Conservation (phyloP, 1,139 yeast genomes). For the Debaryomyces singareniensis region DNA sequence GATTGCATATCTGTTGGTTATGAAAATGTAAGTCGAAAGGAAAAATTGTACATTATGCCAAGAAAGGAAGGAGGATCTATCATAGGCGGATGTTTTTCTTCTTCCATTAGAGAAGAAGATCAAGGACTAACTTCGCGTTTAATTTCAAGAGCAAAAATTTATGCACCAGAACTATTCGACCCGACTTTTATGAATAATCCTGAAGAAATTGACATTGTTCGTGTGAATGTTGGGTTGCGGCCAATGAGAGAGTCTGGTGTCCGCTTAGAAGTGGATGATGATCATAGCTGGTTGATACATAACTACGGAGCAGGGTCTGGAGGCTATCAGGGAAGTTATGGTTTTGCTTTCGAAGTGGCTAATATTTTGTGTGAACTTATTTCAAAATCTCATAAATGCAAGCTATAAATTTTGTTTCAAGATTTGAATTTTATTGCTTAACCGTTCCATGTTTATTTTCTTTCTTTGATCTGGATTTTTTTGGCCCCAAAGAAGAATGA, state of each 20-base stretch:
- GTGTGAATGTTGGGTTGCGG: conserved; percentile 41
- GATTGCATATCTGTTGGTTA: conserved; percentile 22
- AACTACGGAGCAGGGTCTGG: conserved; percentile 52
- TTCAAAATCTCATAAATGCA: too few species aligned
- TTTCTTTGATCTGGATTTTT: too few species aligned
- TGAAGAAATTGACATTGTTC: conserved; percentile 30
- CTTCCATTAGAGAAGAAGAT: conserved; percentile 20
- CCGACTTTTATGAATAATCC: conserved; percentile 24
- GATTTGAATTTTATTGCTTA: too few species aligned
- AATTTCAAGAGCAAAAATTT: conserved; percentile 31
- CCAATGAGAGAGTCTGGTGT: conserved; percentile 43
- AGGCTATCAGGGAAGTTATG: conserved; percentile 47
- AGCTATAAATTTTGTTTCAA: too few species aligned
- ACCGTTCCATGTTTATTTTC: too few species aligned
- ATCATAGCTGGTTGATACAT: conserved; percentile 34
- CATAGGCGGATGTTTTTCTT: conserved; percentile 43
- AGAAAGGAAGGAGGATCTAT: conserved; percentile 50
- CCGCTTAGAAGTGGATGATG: conserved; percentile 31
- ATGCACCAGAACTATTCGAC: conserved; percentile 37
- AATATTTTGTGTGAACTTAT: too few species aligned
- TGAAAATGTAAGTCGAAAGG: conserved; percentile 10
- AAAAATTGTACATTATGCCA: conserved; percentile 40
- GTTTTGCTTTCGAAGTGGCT: conserved; percentile 27
- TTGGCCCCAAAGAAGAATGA: too few species aligned
- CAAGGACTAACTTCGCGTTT: conserved; percentile 31